These are phyloP conservation scores for Botryobasidium botryosum DNA, from an alignment of 768 basidiomycete genomes.

Conservation along the genomic window DNA sequence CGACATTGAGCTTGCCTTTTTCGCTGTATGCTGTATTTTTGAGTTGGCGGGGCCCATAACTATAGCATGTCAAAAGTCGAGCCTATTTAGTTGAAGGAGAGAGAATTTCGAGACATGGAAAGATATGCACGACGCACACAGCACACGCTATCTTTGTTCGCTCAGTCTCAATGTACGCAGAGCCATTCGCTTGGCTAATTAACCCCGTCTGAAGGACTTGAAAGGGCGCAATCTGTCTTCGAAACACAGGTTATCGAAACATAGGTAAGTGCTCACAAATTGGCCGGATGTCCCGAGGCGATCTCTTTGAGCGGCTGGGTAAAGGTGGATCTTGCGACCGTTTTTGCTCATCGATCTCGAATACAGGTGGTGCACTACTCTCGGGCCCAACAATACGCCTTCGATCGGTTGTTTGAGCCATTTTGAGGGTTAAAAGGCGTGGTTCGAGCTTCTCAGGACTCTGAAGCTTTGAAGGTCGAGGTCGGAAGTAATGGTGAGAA, in stretches of 20 bases:
- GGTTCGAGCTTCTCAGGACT: too few relatives aligned
- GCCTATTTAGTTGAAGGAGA: too few relatives aligned
- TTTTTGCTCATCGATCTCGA: conserved; percentile 25
- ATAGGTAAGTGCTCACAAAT: conserved; percentile 44
- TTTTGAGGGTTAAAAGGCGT: too few relatives aligned
- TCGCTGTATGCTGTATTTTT: conserved; percentile 72
- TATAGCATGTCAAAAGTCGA: conserved; percentile 16
- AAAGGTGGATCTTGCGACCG: conserved; percentile 8
- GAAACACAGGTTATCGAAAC: not conserved
- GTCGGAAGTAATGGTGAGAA: too few relatives aligned
- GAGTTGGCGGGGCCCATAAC: conserved; percentile 74
- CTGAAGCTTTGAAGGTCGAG: too few relatives aligned
- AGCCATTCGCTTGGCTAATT: conserved; percentile 87
- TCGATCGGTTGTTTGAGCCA: too few relatives aligned
- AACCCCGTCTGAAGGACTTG: conserved; percentile 83
- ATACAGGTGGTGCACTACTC: conserved; percentile 52
- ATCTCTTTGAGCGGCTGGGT: conserved; percentile 33
- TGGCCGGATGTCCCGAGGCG: conserved; percentile 51
- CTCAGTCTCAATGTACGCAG: conserved; percentile 89
- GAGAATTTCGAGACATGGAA: conserved; percentile 2
- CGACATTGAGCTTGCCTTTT: conserved; percentile 76
- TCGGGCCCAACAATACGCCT: conserved; percentile 86
- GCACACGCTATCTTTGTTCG: conserved; percentile 90
- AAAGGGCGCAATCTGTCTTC: conserved; percentile 1
- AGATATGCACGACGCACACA: conserved; percentile 41